A percentile compares a stretch with the other conserved stretches of the same genome.
These are phyloP conservation scores for Mollisia scopiformis DNA, from an alignment of 2,329 filamentous ascomycete species.

Conservation along the genomic window DNA sequence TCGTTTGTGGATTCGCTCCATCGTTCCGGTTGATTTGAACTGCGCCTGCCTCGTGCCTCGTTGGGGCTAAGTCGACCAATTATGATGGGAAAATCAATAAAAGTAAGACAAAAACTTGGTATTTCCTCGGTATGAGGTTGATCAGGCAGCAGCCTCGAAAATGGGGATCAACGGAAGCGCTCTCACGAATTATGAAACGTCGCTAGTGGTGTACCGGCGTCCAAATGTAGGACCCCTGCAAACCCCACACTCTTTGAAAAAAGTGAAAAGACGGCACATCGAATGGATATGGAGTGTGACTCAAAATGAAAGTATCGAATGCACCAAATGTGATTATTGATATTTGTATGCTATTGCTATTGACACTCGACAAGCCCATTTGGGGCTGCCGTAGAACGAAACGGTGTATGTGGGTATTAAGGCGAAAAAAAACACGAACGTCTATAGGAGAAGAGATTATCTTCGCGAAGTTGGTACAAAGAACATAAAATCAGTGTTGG, in stretches of 20 bases:
- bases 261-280: too few species aligned
- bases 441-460: neutral
- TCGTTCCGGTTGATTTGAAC: too few species aligned
- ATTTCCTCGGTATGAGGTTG: neutral
- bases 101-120: neutral
- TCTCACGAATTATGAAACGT: neutral
- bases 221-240: neutral
- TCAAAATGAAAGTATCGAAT: too few species aligned
- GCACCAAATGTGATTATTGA: neutral
- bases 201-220: neutral
- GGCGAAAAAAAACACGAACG: neutral
- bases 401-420: neutral
- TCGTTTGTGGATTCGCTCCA: neutral
- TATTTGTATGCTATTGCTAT: neutral
- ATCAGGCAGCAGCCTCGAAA: neutral
- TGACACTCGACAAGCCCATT: neutral
- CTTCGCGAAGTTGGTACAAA: too few species aligned
- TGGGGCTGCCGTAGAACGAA: neutral
- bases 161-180: neutral
- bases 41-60: too few species aligned
- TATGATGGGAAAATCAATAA: neutral
- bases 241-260: too few species aligned
- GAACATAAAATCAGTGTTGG: too few species aligned
- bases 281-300: too few species aligned
- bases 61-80: neutral